Base-by-base conservation (phyloP, 257 asterid genomes). In the Gynochthodes officinalis region DNA sequence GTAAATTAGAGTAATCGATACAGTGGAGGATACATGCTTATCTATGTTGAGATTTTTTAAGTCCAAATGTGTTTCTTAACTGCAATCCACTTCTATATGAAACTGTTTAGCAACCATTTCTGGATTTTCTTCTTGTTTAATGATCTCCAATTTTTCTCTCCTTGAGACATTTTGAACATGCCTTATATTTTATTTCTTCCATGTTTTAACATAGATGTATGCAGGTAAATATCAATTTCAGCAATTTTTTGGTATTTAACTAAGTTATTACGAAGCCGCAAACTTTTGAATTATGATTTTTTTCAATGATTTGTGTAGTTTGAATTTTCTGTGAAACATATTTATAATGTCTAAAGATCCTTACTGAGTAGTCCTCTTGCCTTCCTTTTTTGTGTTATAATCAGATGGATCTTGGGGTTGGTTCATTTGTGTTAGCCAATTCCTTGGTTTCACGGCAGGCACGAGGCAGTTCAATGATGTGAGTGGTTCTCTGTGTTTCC, bases 371-470 rank as follows among this genome's bases (percentile, higher is more conserved):
- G 49, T 39, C 46, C 18, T 75, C 48, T 62, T 70, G 70, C 44
- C 21, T 71, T 58, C 15, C 16, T 6, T 60, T 23, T 52, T 59
- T 72, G 65, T 55, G 46, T 50, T 77, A 44, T 60, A n/a, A 67
- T 75, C 84, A 95, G 99, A 95, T 95, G 99, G 99, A 95, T 86
- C 86, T 92, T 67, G 98, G 99, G 60, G 97, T 92, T 10, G 99
- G 99, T 60, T 89, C 94, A 42, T 92, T 95, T 89, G 95, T 95
- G 49, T 67, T 92, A 66, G 91, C 90, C 76, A 94, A 94, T 84
- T 83, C 98, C 59, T 80, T 92, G 78, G 96, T 90, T 80, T 95
- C 98, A 69, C 90, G 90, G 32, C 96, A 90, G 73, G 96, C 98
- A 23, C 95, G 95, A 64, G 94, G 94, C 79, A 82, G 80, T 83